Evolutionary conservation across 139 green algal genomes (phyloP).

Genomic region (Diplosphaera chodatii): DNA sequence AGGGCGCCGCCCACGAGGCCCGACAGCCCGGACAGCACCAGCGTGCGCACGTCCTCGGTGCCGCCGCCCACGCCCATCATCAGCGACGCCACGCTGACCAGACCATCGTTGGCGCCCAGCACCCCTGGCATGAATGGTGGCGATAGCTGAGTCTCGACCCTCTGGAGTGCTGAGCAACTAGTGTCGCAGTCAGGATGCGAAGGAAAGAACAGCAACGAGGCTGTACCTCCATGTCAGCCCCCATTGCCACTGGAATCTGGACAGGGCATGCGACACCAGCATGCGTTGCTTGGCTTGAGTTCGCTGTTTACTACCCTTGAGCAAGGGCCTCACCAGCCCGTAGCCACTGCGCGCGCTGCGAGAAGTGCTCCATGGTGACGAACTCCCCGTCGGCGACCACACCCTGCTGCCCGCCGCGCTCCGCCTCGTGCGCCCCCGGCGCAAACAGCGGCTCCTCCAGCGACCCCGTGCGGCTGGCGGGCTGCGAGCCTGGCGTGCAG

Average conservation of each 20-base stretch:
- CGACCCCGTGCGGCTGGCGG: not conserved
- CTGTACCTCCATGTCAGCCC: no score
- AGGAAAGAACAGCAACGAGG: no score
- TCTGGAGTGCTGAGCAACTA: no score
- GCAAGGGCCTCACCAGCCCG: conserved; percentile 9
- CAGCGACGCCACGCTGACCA: conserved; percentile 49
- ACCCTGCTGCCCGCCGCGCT: not conserved
- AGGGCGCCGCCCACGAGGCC: conserved; percentile 59
- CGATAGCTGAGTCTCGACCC: no score
- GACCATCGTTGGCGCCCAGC: conserved; percentile 52
- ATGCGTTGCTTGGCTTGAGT: no score
- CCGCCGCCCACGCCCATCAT: conserved; percentile 50
- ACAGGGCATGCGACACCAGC: no score
- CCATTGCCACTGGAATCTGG: no score
- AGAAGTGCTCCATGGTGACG: conserved; percentile 27
- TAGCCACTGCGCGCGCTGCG: conserved; percentile 42
- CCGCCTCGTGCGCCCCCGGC: not conserved
- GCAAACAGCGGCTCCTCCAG: conserved; percentile 1
- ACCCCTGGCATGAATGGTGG: conserved; percentile 10
- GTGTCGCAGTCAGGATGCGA: no score
- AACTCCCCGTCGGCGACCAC: not conserved
- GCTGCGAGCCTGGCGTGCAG: not conserved
- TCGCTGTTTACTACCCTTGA: no score
- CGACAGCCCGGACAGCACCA: conserved; percentile 56
- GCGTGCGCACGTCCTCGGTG: conserved; percentile 24